These are phyloP conservation scores for Chlorella vulgaris DNA, from an alignment of 139 green algal species.

Conservation along the genomic window DNA sequence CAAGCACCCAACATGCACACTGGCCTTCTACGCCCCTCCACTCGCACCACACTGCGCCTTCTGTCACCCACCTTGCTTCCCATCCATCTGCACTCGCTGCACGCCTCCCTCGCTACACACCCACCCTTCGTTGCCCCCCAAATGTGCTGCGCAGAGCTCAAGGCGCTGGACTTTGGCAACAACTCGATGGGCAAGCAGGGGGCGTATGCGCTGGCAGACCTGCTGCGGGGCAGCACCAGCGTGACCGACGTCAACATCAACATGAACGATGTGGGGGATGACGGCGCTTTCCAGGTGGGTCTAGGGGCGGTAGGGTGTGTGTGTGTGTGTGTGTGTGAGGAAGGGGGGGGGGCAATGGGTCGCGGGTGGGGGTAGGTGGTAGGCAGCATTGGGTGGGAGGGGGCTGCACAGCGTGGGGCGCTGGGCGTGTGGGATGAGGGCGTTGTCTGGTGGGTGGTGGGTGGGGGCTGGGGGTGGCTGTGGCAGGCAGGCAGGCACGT, in stretches of 20 bases:
- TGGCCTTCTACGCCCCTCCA: too few relatives aligned
- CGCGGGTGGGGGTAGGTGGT: too few relatives aligned
- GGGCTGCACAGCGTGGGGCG: too few relatives aligned
- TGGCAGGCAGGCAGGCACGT: neutral
- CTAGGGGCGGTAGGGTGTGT: neutral
- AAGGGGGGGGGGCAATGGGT: neutral
- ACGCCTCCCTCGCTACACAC: too few relatives aligned
- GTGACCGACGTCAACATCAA: slow-evolving; percentile 92
- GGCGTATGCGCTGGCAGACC: slow-evolving; percentile 68
- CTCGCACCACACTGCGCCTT: too few relatives aligned
- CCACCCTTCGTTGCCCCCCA: neutral
- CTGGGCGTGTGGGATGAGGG: too few relatives aligned
- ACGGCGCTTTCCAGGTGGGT: slow-evolving; percentile 72
- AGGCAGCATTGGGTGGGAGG: neutral
- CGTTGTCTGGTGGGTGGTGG: too few relatives aligned
- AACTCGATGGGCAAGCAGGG: slow-evolving; percentile 83
- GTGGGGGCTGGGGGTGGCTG: neutral
- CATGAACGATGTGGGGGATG: slow-evolving; percentile 96
- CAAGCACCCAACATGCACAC: too few relatives aligned
- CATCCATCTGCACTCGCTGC: too few relatives aligned
- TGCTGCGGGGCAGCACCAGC: slow-evolving; percentile 65
- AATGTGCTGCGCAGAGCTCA: slow-evolving; percentile 39
- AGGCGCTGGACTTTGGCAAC: slow-evolving; percentile 91
- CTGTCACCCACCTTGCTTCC: too few relatives aligned
- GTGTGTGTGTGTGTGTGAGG: neutral